Evolutionary conservation across 768 basidiomycete genomes (phyloP), one percentile per base, ranked within the genome.

Genomic region (Gelatoporia subvermispora): DNA sequence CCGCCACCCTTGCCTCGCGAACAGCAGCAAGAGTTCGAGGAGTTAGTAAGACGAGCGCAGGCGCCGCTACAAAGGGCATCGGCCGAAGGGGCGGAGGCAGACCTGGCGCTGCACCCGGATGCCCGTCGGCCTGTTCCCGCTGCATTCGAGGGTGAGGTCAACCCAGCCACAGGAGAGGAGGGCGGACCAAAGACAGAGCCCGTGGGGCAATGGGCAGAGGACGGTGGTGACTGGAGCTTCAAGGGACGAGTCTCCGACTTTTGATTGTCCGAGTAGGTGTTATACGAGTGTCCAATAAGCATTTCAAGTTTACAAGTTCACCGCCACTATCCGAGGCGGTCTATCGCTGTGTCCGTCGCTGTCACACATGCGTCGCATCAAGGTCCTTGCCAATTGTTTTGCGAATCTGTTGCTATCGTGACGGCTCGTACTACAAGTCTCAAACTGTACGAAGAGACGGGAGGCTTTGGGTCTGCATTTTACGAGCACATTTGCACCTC

Each of bases 161-260:
- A 95, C 58, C 93, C 92, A 1, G 56, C 56, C 2, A 95, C 93
- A 2, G 93, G 93, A 11, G 93, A 95, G 65, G 68, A 76, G 41
- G 90, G 88, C 0, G 93, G 93, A 0, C 93, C 93, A 18, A 94
- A 93, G 71, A 75, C 72, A 24, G 93, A 95, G 62, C 93, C 93
- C 13, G 77, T 93, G 9, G 62, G 68, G 31, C 75, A 69, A 43
- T 84, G 81, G 80, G 70, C 69, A 16, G 60, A 65, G 5, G 68
- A 73, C 34, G 73, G 75, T 39, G 85, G 86, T 2, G 92, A 93
- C 60, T 94, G 92, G 92, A 93, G 89, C 56, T 89, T 85, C 70
- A 90, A 88, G 58, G 92, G 92, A 10, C 74, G 89, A 20, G 90
- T 90, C 22, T 88, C 88, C 17, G 91, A 93, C 70, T 93, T 93